Percentiles rank a stretch among this genome's conserved stretches.
phyloP scores from a whole-genome alignment of 352 stramenopile genomes.

The Aphanomyces stellatus region DNA sequence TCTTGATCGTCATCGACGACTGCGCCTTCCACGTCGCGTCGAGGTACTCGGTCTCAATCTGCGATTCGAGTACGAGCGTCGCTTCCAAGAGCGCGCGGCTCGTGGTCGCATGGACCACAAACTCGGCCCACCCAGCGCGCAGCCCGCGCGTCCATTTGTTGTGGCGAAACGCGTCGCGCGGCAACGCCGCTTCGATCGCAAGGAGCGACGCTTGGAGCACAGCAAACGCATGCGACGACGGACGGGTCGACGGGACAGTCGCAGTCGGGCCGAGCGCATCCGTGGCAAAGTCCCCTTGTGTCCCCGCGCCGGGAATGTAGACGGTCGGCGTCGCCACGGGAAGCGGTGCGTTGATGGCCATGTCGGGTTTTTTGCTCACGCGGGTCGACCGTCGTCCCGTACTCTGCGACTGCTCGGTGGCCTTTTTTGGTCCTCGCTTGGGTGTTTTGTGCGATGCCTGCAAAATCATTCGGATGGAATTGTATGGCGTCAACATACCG shows the following conservation, averaged over 20 bases:
- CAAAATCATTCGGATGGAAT: no score
- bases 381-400: conserved; percentile 9
- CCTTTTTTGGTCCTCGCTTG: no score
- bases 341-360: not conserved
- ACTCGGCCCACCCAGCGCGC: conserved; percentile 66
- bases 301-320: conserved; percentile 3
- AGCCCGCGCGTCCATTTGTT: conserved; percentile 56
- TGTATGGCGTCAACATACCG: no score
- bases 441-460: no score
- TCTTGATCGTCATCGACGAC: conserved; percentile 47
- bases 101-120: conserved; percentile 50
- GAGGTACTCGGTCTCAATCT: conserved; percentile 66
- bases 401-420: not conserved
- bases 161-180: conserved; percentile 66
- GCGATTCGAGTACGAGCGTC: conserved; percentile 64
- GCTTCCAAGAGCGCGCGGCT: conserved; percentile 45
- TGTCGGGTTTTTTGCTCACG: conserved; percentile 15
- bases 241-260: not conserved
- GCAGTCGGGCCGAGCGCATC: not conserved
- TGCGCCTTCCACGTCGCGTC: conserved; percentile 69
- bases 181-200: conserved; percentile 59
- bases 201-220: conserved; percentile 61
- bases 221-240: conserved; percentile 29
- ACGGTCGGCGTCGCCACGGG: not conserved
- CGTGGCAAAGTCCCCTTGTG: conserved; percentile 16